Percentiles rank a stretch among this genome's conserved stretches.
Evolutionary conservation across 495 filamentous ascomycete species (phyloP).

Genomic region (Cryomyces antarcticus): DNA sequence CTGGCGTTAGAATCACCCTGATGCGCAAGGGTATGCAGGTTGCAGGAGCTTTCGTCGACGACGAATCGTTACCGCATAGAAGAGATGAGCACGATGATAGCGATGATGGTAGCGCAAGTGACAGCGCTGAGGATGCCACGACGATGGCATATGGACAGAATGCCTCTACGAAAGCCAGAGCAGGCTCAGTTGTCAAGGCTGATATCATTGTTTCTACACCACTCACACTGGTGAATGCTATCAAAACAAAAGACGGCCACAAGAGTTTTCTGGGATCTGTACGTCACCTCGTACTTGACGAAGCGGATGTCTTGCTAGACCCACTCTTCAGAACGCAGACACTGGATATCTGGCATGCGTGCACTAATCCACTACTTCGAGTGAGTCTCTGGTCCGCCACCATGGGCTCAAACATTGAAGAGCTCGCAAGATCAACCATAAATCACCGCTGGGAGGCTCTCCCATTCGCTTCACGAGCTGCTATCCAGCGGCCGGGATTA

Average conservation of each 20-base stretch:
- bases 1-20: constrained; percentile 56
- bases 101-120: constrained; percentile 14
- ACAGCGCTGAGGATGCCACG: constrained; percentile 20
- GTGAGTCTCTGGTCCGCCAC: constrained; percentile 87
- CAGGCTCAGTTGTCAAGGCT: constrained; percentile 28
- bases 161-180: constrained; percentile 9
- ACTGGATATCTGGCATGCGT: constrained; percentile 63
- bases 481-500: constrained; percentile 23
- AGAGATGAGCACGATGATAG: constrained; percentile 9
- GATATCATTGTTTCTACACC: constrained; percentile 86
- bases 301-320: constrained; percentile 88
- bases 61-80: background rate
- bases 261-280: constrained; percentile 38
- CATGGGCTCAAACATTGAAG: constrained; percentile 83
- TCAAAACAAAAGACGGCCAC: constrained; percentile 27
- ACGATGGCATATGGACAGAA: constrained; percentile 16
- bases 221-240: constrained; percentile 50
- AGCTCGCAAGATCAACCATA: constrained; percentile 44
- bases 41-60: constrained; percentile 23
- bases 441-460: constrained; percentile 21
- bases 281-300: constrained; percentile 60
- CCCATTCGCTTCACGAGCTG: background rate
- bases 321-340: constrained; percentile 81
- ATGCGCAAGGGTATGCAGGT: constrained; percentile 73
- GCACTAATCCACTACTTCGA: constrained; percentile 41